Evolutionary conservation across 1,139 yeast species (phyloP), one percentile per base, ranked within the genome.

Genomic region (Geotrichum klebahnii): DNA sequence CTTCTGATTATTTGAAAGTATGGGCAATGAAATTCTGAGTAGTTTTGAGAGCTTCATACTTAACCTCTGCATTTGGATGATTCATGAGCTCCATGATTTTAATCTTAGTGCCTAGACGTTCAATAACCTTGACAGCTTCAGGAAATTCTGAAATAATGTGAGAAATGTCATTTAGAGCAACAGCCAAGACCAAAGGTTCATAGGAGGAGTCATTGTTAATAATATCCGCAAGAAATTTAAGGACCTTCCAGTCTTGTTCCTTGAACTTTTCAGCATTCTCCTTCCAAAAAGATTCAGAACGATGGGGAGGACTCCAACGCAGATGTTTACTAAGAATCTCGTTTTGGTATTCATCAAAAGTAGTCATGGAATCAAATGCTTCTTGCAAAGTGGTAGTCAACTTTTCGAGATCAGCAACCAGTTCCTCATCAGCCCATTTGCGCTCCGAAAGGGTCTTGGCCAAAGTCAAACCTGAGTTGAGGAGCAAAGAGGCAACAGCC

Each of bases 371-470:
- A 50, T 82, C 78, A 55, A 84, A 90, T 45, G 87, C 82, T 35
- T 81, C 85, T 57, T 81, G 80, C 60, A 92, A 76, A 12, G 74
- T 73, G 41, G 76, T 80, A 50, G 75, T 71, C 58, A 92, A 73
- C 44, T 70, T 67, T 29, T 72, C 73, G 58, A 94, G 77, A 66
- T 90, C 97, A 33, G 73, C 75, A 46, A 86, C 78, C 59, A 94
- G 78, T 67, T 92, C 99, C 57, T 88, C 95, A 66, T 92, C 99
- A 10, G 96, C 86, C 82, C 95, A 90, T 67, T 92, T 92, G 61
- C 97, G 77, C 57, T 85, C 92, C 57, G 80, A 78, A 59, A 92
- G 77, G 50, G 83, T 80, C 58, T 78, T 80, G 53, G 87, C 72
- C 8, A 81, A 76, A 47, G 81, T 77, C 54, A 87, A 73, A 2